These are phyloP conservation scores for Barnettozyma hawaiiensis DNA, from an alignment of 1,139 yeast genomes.

Conservation along the genomic window DNA sequence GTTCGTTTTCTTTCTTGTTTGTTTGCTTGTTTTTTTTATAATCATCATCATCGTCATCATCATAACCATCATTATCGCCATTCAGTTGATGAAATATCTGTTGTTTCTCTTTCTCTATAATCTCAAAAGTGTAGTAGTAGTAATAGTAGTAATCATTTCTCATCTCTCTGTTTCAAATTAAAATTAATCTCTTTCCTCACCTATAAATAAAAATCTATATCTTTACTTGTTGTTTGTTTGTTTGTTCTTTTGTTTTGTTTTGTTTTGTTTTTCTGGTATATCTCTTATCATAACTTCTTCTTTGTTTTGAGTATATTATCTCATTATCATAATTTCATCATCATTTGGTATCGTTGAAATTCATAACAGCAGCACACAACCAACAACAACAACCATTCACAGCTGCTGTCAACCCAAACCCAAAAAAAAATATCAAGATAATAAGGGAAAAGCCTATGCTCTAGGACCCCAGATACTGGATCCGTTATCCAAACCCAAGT, in stretches of 20 bases:
- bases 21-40: too few species aligned
- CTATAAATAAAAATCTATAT: not conserved
- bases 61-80: not conserved
- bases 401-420: too few species aligned
- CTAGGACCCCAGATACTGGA: slow-evolving; percentile 26
- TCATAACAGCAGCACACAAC: too few species aligned
- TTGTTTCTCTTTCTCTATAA: too few species aligned
- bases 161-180: not conserved
- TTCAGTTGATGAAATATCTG: slow-evolving; percentile 1
- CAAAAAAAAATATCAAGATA: not conserved
- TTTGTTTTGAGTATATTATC: not conserved
- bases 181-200: slow-evolving; percentile 1
- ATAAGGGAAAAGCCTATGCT: slow-evolving; percentile 7
- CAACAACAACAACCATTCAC: too few species aligned
- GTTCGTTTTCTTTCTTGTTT: too few species aligned
- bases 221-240: too few species aligned
- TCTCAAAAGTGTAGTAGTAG: too few species aligned
- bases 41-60: slow-evolving; percentile 1
- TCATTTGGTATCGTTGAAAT: slow-evolving; percentile 3
- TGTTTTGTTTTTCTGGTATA: too few species aligned
- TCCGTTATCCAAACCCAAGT: slow-evolving; percentile 21
- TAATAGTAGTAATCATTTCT: too few species aligned
- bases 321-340: slow-evolving; percentile 2
- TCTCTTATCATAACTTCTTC: not conserved
- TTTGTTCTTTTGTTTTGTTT: too few species aligned